These are phyloP conservation scores for Neocallimastix lanati DNA, from an alignment of 192 early-diverging fungal species.

Conservation along the genomic window DNA sequence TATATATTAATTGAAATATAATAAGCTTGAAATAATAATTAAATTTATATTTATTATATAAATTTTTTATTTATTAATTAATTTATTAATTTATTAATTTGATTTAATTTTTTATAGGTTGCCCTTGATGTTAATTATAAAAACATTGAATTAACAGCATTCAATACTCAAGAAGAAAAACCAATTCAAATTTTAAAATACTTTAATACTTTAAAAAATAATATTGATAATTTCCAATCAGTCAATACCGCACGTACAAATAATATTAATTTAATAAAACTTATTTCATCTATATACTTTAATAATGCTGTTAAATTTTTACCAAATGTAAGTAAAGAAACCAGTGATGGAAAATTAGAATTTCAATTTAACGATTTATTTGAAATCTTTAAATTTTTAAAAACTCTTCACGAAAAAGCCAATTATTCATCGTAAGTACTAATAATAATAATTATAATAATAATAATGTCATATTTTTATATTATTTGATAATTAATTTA, in stretches of 20 bases:
- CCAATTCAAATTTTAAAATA: not conserved
- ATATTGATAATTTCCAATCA: not conserved
- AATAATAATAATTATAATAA: not conserved
- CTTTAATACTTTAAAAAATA: not conserved
- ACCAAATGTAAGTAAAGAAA: not conserved
- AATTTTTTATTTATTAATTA: too few species aligned
- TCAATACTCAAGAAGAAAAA: not conserved
- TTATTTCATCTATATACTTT: not conserved
- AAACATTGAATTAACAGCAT: not conserved
- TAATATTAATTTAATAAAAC: not conserved
- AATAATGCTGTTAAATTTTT: not conserved
- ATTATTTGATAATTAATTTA: too few species aligned
- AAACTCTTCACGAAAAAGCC: not conserved
- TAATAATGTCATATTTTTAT: too few species aligned
- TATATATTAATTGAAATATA: too few species aligned
- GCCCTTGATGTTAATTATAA: not conserved
- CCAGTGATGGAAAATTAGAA: not conserved
- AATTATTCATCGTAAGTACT: not conserved
- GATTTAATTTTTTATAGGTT: not conserved
- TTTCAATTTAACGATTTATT: not conserved
- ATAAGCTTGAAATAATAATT: too few species aligned
- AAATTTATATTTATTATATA: too few species aligned
- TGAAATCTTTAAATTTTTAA: not conserved
- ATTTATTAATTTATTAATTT: too few species aligned
- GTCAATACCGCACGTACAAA: not conserved